Percentiles rank a stretch among this genome's conserved stretches.
Evolutionary conservation across 768 basidiomycete genomes (phyloP).

Genomic region (Boletus tylopilopsis): DNA sequence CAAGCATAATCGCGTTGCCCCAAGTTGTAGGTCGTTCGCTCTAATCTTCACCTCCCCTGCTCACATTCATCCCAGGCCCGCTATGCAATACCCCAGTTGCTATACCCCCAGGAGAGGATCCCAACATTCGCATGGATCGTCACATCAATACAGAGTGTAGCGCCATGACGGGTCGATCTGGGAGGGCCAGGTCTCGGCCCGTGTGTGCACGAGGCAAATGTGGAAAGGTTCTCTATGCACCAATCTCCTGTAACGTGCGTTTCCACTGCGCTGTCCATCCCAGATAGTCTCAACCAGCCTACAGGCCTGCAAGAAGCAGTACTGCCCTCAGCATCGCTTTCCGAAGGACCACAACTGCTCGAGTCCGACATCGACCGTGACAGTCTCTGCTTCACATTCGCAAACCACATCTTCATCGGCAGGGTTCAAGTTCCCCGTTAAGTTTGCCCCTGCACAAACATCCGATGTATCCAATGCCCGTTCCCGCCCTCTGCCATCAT

Average conservation of each 20-base stretch:
- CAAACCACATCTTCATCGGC: neutral
- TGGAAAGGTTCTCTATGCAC: slow-evolving; percentile 69
- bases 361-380: slow-evolving; percentile 10
- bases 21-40: slow-evolving; percentile 51
- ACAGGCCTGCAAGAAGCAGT: slow-evolving; percentile 69
- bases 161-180: slow-evolving; percentile 62
- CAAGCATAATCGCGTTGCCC: slow-evolving; percentile 71
- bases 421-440: slow-evolving; percentile 6
- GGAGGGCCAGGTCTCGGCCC: slow-evolving; percentile 46
- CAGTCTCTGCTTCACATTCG: slow-evolving; percentile 13
- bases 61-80: slow-evolving; percentile 47
- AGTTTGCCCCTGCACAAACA: neutral
- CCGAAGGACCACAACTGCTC: slow-evolving; percentile 66
- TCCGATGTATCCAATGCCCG: slow-evolving; percentile 7
- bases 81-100: slow-evolving; percentile 74
- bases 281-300: neutral
- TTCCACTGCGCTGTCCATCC: neutral
- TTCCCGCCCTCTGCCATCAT: neutral
- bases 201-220: slow-evolving; percentile 60
- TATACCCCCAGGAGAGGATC: slow-evolving; percentile 73
- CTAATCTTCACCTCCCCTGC: neutral
- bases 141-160: slow-evolving; percentile 67
- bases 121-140: slow-evolving; percentile 75
- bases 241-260: slow-evolving; percentile 73
- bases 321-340: slow-evolving; percentile 78